phyloP scores from a whole-genome alignment of 2,329 filamentous ascomycete species.

The Paecilomyces sp. region DNA sequence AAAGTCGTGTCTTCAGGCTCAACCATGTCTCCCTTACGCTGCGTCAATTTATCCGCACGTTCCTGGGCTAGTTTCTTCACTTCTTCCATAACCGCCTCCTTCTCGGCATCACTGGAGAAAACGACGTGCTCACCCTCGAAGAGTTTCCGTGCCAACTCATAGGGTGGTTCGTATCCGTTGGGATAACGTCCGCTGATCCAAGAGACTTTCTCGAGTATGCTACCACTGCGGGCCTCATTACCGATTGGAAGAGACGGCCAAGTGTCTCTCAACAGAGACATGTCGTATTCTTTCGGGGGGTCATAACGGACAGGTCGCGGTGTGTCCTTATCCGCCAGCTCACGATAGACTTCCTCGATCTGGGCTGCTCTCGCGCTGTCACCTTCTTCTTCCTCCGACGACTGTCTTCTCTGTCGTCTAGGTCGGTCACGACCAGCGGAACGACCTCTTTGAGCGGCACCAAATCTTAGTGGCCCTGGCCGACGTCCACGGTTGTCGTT shows the following conservation, averaged over 20 bases:
- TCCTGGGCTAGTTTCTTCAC: conserved; percentile 26
- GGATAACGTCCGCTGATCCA: conserved; percentile 26
- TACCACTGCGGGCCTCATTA: conserved; percentile 16
- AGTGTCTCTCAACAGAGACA: conserved; percentile 26
- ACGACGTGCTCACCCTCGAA: conserved; percentile 30
- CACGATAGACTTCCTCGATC: conserved; percentile 21
- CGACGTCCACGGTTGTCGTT: conserved; percentile 13
- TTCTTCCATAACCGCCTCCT: conserved; percentile 24
- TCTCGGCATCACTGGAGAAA: conserved; percentile 32
- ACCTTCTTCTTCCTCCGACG: conserved; percentile 14
- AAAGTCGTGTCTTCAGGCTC: conserved; percentile 25
- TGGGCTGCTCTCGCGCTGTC: conserved; percentile 15
- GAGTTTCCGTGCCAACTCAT: conserved; percentile 30
- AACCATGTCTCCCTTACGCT: conserved; percentile 29
- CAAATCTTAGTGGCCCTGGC: conserved; percentile 5
- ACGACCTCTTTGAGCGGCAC: conserved; percentile 1
- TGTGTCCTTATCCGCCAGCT: conserved; percentile 21
- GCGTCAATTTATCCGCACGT: conserved; percentile 26
- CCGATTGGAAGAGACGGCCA: conserved; percentile 33
- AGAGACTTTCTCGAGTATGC: conserved; percentile 27
- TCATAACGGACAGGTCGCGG: conserved; percentile 27
- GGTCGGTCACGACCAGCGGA: conserved; percentile 4
- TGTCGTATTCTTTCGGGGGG: conserved; percentile 21
- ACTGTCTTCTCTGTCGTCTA: conserved; percentile 6
- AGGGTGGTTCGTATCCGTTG: conserved; percentile 26